Percentiles rank a stretch among this genome's conserved stretches.
Evolutionary conservation across 2,329 filamentous ascomycete genomes (phyloP).

Genomic region (Penicillium sp.): DNA sequence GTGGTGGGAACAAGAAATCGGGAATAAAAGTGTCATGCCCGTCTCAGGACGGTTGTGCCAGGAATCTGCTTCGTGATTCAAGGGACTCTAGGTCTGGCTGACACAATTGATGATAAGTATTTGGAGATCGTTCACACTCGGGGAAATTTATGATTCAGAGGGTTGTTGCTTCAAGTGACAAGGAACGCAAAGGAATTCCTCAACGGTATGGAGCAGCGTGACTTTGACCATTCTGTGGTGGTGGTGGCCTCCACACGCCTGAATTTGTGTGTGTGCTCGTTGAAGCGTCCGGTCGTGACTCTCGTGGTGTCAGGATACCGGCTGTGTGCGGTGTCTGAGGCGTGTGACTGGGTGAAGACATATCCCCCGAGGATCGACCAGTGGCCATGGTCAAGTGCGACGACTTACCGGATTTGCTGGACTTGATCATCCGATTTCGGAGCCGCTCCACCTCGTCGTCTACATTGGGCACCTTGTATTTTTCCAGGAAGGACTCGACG

Average conservation of each 20-base stretch:
- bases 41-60: too few relatives aligned
- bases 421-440: neutral
- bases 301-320: neutral
- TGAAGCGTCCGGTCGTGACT: neutral
- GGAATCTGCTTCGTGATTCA: too few relatives aligned
- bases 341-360: neutral
- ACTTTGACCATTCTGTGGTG: neutral
- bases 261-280: neutral
- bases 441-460: neutral
- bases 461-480: constrained; percentile 1
- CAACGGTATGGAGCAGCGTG: neutral
- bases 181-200: neutral
- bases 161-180: too few relatives aligned
- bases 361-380: neutral
- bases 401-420: neutral
- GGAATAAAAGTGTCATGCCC: too few relatives aligned
- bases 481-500: constrained; percentile 2
- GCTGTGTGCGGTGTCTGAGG: neutral
- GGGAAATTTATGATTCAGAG: neutral
- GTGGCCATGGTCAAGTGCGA: neutral
- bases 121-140: neutral
- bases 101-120: too few relatives aligned
- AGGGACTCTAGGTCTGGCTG: too few relatives aligned
- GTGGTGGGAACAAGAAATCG: too few relatives aligned
- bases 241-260: neutral